These are phyloP conservation scores for Amphibolis antarctica DNA, from an alignment of 106 monocot genomes.

Conservation along the genomic window DNA sequence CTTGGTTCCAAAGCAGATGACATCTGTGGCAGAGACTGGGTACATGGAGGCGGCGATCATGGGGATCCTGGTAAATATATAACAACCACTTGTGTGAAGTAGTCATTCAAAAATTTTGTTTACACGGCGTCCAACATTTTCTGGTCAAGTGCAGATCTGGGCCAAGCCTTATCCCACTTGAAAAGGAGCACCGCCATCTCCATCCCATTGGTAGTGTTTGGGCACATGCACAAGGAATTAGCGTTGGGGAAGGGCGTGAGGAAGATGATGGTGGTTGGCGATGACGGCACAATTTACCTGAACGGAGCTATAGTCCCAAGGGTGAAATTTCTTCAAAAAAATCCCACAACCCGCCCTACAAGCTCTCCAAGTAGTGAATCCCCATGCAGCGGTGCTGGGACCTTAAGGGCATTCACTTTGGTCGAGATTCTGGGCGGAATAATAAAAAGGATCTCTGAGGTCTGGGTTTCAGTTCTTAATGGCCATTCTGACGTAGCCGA, in stretches of 20 bases:
- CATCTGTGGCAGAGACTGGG: constrained; percentile 91
- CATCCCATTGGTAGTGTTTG: constrained; percentile 79
- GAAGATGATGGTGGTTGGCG: constrained; percentile 61
- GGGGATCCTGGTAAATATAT: constrained; percentile 65
- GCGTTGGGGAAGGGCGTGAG: constrained; percentile 42
- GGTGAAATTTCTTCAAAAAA: constrained; percentile 20
- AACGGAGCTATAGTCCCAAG: constrained; percentile 89
- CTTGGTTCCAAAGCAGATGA: constrained; percentile 54
- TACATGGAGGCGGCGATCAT: constrained; percentile 69
- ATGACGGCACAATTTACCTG: constrained; percentile 57
- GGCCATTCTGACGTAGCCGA: constrained; percentile 17
- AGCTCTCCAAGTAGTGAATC: neutral
- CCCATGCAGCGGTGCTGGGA: constrained; percentile 7
- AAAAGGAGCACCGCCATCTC: constrained; percentile 25
- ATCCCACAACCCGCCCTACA: neutral
- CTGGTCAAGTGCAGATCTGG: constrained; percentile 50
- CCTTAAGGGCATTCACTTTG: constrained; percentile 51
- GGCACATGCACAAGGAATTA: constrained; percentile 85
- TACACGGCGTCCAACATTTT: neutral
- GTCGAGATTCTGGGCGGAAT: constrained; percentile 36
- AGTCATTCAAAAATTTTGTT: neutral
- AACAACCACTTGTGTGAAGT: no score
- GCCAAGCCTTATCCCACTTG: constrained; percentile 51
- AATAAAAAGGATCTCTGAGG: constrained; percentile 51
- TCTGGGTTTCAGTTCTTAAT: constrained; percentile 47